These are phyloP conservation scores for Pichia sorboxylosa DNA, from an alignment of 1,139 yeast genomes.

Conservation along the genomic window DNA sequence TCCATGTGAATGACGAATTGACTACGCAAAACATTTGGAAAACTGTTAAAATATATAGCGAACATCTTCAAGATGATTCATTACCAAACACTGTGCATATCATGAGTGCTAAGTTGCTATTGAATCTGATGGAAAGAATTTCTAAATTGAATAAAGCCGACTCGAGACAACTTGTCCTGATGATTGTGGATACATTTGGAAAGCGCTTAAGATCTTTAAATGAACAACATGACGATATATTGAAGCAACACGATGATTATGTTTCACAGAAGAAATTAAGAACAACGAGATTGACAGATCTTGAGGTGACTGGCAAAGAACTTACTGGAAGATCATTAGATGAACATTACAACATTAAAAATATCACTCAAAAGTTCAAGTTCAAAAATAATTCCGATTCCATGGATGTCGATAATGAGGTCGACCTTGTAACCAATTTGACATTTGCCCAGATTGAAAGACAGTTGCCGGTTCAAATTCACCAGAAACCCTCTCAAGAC, in stretches of 20 bases:
- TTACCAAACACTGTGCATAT: slow-evolving; percentile 87
- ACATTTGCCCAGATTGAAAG: slow-evolving; percentile 38
- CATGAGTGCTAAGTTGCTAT: slow-evolving; percentile 86
- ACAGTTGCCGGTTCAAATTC: slow-evolving; percentile 36
- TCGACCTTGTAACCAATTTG: slow-evolving; percentile 19
- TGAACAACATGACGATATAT: slow-evolving; percentile 55
- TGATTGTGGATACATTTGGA: slow-evolving; percentile 80
- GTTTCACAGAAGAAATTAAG: slow-evolving; percentile 33
- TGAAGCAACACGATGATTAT: slow-evolving; percentile 48
- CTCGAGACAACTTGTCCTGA: slow-evolving; percentile 72
- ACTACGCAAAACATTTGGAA: slow-evolving; percentile 80
- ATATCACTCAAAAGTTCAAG: slow-evolving; percentile 9
- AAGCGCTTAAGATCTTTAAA: slow-evolving; percentile 71
- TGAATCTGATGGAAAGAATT: slow-evolving; percentile 82
- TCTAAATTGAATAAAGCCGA: slow-evolving; percentile 72
- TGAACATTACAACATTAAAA: slow-evolving; percentile 9
- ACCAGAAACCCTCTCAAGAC: slow-evolving; percentile 38
- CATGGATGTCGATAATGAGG: slow-evolving; percentile 17
- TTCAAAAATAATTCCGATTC: slow-evolving; percentile 1
- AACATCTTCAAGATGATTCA: slow-evolving; percentile 67
- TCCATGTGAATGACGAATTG: slow-evolving; percentile 81
- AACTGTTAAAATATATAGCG: slow-evolving; percentile 76
- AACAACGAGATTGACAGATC: slow-evolving; percentile 32
- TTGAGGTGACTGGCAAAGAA: slow-evolving; percentile 16
- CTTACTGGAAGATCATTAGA: slow-evolving; percentile 19